Evolutionary conservation across 305 asterid genomes (phyloP), one percentile per base, ranked within the genome.

Genomic region (Fraxinus xanthoxyloides): DNA sequence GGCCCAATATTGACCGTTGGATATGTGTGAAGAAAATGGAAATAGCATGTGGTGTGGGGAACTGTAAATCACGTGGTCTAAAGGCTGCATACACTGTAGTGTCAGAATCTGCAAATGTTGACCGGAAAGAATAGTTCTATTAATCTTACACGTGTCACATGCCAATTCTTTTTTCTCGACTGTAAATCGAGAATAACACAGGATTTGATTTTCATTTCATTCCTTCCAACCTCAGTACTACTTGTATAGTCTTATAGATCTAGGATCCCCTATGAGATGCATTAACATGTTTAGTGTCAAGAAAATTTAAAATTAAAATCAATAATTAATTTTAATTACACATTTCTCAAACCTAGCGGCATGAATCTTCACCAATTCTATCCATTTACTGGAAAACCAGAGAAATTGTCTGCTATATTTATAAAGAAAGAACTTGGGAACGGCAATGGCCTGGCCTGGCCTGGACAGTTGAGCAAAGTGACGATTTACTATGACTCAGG

Each of bases 31-130:
- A 2, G 76, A n/a, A 32, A 31, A 10, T 23, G 2, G 19, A 28
- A 17, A 70, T 15, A 70, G 23, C 76, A 30, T 32, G 76, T 72
- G 76, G 32, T 32, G 76, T 72, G 76, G 76, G 59, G 24, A 23
- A 51, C 32, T 30, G 85, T 61, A 63, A 28, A 40, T 70, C 82
- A 82, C 82, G 56, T 75, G 79, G 72, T 78, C 76, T 72, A 77
- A 78, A 82, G 79, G 80, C 79, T 78, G 76, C 75, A 75, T 1
- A 31, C 5, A 32, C 46, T 72, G 26, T 34, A 6, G 19, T 65
- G 73, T 65, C 73, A 65, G 73, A 65, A n/a, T 30, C 46, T 72
- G 46, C 13, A 72, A 28, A 12, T 70, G 35, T 70, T 70, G 76
- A 70, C 76, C 7, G 76, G 28, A 72, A 72, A 31, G 19, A 4